A percentile compares a stretch with the other conserved stretches of the same genome.
These are phyloP conservation scores for Cupressus sempervirens DNA, from an alignment of 75 land plant species.

Conservation along the genomic window DNA sequence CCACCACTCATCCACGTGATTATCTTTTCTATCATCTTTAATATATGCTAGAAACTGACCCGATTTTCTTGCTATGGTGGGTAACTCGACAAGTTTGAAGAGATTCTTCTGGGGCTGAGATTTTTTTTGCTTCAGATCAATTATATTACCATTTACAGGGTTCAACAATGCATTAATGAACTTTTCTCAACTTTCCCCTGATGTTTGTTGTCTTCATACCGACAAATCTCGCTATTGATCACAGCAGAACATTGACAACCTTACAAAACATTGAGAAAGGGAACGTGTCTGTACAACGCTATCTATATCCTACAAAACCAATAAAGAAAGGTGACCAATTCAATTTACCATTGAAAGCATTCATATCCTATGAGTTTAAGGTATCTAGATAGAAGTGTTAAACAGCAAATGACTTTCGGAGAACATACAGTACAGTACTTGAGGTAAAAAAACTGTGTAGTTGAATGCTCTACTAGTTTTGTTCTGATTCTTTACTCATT, in stretches of 20 bases:
- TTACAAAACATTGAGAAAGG: conserved; percentile 80
- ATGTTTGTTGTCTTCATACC: conserved; percentile 31
- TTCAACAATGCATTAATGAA: not conserved
- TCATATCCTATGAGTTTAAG: not conserved
- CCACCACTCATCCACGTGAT: not conserved
- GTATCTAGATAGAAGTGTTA: not conserved
- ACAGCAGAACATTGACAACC: conserved; percentile 54
- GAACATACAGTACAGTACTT: too few species aligned
- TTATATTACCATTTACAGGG: conserved; percentile 38
- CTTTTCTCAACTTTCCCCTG: not conserved
- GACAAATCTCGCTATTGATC: not conserved
- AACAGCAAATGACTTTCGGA: not conserved
- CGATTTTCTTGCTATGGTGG: not conserved
- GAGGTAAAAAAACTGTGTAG: too few species aligned
- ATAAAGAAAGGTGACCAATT: not conserved
- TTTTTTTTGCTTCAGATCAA: conserved; percentile 21
- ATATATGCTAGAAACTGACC: not conserved
- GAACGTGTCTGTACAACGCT: conserved; percentile 70
- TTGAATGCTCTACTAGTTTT: too few species aligned
- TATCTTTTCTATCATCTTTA: not conserved
- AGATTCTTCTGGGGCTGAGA: conserved; percentile 10
- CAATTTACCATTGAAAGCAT: not conserved
- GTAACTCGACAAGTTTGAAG: not conserved
- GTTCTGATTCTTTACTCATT: too few species aligned
- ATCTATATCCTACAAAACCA: conserved; percentile 67